A percentile compares a stretch with the other conserved stretches of the same genome.
These are phyloP conservation scores for Xanthoconium separans DNA, from an alignment of 1,284 basidiomycete species.

Conservation along the genomic window DNA sequence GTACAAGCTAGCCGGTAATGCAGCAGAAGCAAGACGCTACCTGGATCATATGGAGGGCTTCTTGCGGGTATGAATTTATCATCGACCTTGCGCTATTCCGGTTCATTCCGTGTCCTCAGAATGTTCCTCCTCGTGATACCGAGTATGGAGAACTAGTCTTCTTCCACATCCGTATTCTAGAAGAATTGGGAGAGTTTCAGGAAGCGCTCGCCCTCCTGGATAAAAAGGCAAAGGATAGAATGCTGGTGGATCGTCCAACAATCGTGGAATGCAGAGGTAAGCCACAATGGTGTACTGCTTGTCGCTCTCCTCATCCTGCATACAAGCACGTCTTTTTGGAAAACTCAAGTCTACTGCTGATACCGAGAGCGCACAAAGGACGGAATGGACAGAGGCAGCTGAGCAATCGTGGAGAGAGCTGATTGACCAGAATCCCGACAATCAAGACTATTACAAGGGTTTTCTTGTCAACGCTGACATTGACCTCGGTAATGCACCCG, in stretches of 20 bases:
- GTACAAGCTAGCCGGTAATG: constrained; percentile 81
- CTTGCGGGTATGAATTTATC: constrained; percentile 45
- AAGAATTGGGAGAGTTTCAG: constrained; percentile 69
- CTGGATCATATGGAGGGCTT: constrained; percentile 68
- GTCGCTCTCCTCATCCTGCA: constrained; percentile 7
- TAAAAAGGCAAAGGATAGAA: constrained; percentile 58
- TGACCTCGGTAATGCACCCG: constrained; percentile 53
- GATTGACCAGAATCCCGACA: constrained; percentile 86
- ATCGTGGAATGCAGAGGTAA: constrained; percentile 74
- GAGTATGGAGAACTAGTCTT: constrained; percentile 87
- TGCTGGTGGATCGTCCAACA: constrained; percentile 70
- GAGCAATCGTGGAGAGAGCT: constrained; percentile 71
- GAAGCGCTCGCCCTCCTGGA: constrained; percentile 68
- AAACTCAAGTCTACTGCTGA: constrained; percentile 63
- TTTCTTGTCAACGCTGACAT: constrained; percentile 70
- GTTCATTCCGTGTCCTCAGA: constrained; percentile 41
- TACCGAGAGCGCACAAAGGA: constrained; percentile 47
- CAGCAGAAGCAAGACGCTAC: constrained; percentile 70
- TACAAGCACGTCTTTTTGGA: constrained; percentile 66
- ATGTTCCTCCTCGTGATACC: constrained; percentile 72
- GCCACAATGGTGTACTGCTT: constrained; percentile 1
- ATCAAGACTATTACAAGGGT: constrained; percentile 76
- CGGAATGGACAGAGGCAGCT: constrained; percentile 22
- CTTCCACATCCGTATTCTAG: constrained; percentile 79
- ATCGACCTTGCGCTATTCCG: background rate